A percentile compares a stretch with the other conserved stretches of the same genome.
Conservation (phyloP, 305 asterid genomes). For the Plantago rigida region DNA sequence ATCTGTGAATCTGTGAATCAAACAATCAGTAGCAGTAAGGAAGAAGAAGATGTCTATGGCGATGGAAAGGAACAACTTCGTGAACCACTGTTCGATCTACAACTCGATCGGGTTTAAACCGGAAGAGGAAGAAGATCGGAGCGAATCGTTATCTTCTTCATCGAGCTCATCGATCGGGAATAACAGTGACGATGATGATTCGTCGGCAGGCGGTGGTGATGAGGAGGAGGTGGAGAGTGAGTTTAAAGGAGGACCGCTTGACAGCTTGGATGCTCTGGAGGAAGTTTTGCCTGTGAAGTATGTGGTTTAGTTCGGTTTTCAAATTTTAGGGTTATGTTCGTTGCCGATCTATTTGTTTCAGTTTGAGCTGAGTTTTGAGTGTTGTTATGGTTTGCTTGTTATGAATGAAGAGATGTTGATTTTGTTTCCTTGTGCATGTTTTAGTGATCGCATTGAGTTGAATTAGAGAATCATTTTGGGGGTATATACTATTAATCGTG, state of each 20-base stretch:
- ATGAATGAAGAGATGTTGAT: no score
- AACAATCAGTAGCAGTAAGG: not conserved
- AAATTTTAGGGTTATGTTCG: slow-evolving; percentile 1
- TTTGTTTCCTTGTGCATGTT: not conserved
- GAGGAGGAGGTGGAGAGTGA: slow-evolving; percentile 62
- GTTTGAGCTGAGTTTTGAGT: no score
- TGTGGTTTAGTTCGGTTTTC: slow-evolving; percentile 12
- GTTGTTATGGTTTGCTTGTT: no score
- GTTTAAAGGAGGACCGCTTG: slow-evolving; percentile 54
- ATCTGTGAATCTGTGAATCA: no score
- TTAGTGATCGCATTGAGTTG: not conserved
- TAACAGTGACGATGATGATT: slow-evolving; percentile 50
- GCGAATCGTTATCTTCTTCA: slow-evolving; percentile 35
- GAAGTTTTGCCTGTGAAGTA: slow-evolving; percentile 61
- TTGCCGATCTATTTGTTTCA: no score
- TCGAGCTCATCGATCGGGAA: slow-evolving; percentile 59
- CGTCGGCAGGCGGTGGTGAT: slow-evolving; percentile 24
- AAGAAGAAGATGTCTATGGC: slow-evolving; percentile 37
- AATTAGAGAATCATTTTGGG: no score
- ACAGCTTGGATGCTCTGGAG: slow-evolving; percentile 59
- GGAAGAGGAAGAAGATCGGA: slow-evolving; percentile 28
- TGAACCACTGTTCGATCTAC: slow-evolving; percentile 29
- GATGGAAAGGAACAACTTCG: slow-evolving; percentile 38
- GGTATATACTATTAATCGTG: no score
- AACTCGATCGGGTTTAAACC: slow-evolving; percentile 22